Base-by-base conservation (phyloP, 148 eudicot species). In the Selenicereus undatus region DNA sequence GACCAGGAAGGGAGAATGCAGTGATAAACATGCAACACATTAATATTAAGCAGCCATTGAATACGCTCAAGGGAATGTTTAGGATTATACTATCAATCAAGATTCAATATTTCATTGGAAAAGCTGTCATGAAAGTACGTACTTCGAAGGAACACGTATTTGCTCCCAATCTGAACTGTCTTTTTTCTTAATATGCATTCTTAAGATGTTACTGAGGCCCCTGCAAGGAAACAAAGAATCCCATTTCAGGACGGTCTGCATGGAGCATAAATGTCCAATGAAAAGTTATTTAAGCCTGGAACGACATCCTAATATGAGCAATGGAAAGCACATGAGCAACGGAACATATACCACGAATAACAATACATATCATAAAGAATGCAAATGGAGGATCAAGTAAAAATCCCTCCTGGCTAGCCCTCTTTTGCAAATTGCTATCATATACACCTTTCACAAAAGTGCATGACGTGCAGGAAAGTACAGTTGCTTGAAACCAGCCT, bases 111-210 rank as follows among this genome's bases (percentile, higher is more conserved):
- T 14, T 30, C 36, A 50, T 22, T 16, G 11, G 69, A 64, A 65
- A 77, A n/a, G 29, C 20, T 7, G 30, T 26, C 22, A 22, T 14
- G 64, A 75, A 65, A 32, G 70, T 78, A 78, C 74, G 74, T 88
- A 95, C 98, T 91, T 95, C 76, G 94, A 86, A 60, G 98, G 98
- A 50, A 95, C 86, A 22, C 88, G 83, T 82, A 95, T 84, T 79
- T 84, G 90, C 91, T 95, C 97, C 98, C 98, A 95, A 64, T 88
- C 90, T 79, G 90, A 76, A 82, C 87, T 58, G 79, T 90, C 90
- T 42, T 79, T 86, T 85, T 86, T 92, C 82, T 91, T 93, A 51
- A 91, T 80, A 79, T 88, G 81, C 81, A 95, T 79, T 84, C 89
- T 90, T 66, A 93, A 83, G 81, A 95, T 91, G 89, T 95, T 95